Base-by-base conservation (phyloP, 345 rosid genomes). In the Euphorbia tirucalli region DNA sequence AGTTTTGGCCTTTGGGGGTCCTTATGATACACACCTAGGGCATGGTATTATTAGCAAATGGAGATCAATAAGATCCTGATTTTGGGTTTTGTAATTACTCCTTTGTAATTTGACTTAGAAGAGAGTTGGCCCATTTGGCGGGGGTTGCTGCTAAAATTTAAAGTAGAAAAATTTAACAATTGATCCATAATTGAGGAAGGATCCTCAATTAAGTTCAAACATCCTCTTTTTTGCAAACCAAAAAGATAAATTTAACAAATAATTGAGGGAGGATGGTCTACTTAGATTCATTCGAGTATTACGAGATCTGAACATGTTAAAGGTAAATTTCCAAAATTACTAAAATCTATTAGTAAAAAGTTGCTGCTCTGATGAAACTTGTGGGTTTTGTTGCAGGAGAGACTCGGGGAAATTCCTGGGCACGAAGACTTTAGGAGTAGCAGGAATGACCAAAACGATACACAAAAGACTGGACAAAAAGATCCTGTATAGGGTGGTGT, bases 371-470 rank as follows among this genome's bases (percentile, higher is more conserved):
- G 41, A 79, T 19, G 25, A 9, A 10, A 61, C 37, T 61, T 52
- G 46, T 49, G 50, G 46, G 50, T 56, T 32, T 8, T 82, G 81
- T 48, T 82, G 82, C 85, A 93, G 98, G 96, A 87, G 76, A 92
- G 85, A 70, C 88, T 93, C 19, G 85, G 85, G 68, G 87, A 91
- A 74, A 65, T 78, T 76, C 86, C 90, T 32, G 71, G 71, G 31
- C 85, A 78, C 3, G 94, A 87, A 76, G 91, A 84, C 57, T 76
- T 65, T 25, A 83, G 79, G 72, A 74, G 81, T 39, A 86, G 79
- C 63, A 82, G 82, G 77, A 81, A 81, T 21, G 87, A 78, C 64
- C 87, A 84, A 76, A 73, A 77, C 1, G 89, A 86, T 58, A 63
- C 74, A 48, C 65, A 69, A 65, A 76, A 64, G 74, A 48, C 32